Percentiles rank a stretch among this genome's conserved stretches.
phyloP scores from a whole-genome alignment of 192 early-diverging fungal species.

The Coemansia sp. region DNA sequence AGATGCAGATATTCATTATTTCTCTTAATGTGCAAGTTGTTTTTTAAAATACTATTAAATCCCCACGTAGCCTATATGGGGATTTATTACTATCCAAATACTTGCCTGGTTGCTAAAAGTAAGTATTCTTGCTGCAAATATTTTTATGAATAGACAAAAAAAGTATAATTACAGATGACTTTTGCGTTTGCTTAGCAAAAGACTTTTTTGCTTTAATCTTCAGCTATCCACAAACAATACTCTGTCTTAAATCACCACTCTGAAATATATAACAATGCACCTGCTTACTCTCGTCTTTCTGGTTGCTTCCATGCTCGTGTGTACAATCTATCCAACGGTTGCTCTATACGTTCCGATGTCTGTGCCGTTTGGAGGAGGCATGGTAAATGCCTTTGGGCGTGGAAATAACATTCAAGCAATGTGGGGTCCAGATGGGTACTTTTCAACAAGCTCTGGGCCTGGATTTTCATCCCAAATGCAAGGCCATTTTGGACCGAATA shows the following conservation, averaged over 20 bases:
- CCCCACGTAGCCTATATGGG: not conserved
- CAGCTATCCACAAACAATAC: not conserved
- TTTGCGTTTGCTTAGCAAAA: not conserved
- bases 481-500: conserved; percentile 36
- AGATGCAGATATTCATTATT: too few species aligned
- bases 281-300: too few species aligned
- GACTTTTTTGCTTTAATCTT: not conserved
- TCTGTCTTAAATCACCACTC: not conserved
- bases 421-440: conserved; percentile 46
- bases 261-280: not conserved
- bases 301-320: not conserved
- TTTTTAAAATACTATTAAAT: too few species aligned
- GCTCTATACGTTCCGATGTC: conserved; percentile 22
- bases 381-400: conserved; percentile 23
- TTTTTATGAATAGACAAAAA: not conserved
- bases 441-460: conserved; percentile 38
- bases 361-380: conserved; percentile 15
- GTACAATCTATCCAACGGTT: not conserved
- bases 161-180: not conserved
- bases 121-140: not conserved
- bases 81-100: not conserved
- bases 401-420: conserved; percentile 38
- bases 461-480: conserved; percentile 45
- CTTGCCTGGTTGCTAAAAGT: not conserved
- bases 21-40: too few species aligned